These are phyloP conservation scores for Tetrastigma voinierianum DNA, from an alignment of 164 flowering plant species.

Conservation along the genomic window DNA sequence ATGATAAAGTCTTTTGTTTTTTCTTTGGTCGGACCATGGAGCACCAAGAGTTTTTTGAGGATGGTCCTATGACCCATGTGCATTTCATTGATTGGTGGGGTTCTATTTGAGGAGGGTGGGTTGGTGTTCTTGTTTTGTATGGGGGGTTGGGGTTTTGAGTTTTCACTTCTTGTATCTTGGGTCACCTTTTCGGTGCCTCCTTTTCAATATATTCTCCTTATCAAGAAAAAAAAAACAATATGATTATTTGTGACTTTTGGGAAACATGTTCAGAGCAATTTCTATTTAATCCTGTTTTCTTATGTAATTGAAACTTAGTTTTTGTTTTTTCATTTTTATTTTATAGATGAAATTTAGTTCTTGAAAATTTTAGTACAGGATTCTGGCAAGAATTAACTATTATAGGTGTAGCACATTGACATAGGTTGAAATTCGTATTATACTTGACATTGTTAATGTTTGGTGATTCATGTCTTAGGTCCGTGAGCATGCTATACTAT, in stretches of 20 bases:
- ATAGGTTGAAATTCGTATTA: background rate
- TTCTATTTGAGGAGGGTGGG: no score
- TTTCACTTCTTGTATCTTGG: no score
- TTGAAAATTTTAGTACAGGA: background rate
- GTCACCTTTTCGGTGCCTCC: no score
- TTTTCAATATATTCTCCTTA: no score
- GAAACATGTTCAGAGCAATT: background rate
- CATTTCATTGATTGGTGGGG: no score
- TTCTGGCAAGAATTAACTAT: background rate
- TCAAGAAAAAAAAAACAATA: background rate
- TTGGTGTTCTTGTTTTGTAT: no score
- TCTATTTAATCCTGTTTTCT: background rate
- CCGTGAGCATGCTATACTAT: conserved; percentile 87
- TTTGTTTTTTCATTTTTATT: background rate
- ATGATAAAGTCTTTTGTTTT: no score
- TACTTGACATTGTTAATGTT: background rate
- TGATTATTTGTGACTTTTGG: background rate
- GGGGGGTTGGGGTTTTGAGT: no score
- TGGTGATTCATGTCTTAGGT: conserved; percentile 43
- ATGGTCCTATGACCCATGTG: no score
- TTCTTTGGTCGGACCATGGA: no score
- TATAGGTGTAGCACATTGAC: background rate
- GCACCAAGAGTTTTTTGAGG: no score
- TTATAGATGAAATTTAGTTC: no score
- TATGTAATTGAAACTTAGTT: background rate